Conservation (phyloP, 1,284 basidiomycete species). For the Hypsizygus ulmarius region DNA sequence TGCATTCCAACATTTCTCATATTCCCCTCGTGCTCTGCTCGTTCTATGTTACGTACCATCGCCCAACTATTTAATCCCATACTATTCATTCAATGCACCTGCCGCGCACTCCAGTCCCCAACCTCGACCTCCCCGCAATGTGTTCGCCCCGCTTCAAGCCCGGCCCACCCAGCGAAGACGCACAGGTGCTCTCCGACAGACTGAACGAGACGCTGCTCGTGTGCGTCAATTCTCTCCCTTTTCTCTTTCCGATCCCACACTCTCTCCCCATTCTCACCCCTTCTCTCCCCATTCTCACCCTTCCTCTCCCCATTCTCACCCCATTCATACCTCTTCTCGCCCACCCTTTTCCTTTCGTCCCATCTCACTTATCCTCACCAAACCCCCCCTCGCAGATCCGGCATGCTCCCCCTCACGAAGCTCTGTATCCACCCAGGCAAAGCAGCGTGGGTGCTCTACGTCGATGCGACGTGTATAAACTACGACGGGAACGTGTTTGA, state of each 20-base stretch:
- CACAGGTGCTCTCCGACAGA: slow-evolving; percentile 83
- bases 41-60: no score
- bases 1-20: no score
- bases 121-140: slow-evolving; percentile 89
- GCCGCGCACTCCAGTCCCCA: slow-evolving; percentile 46
- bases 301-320: background rate
- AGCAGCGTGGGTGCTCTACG: slow-evolving; percentile 88
- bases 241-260: slow-evolving; percentile 2
- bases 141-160: slow-evolving; percentile 93
- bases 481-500: slow-evolving; percentile 97
- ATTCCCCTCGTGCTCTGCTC: background rate
- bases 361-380: background rate
- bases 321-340: background rate
- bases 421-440: slow-evolving; percentile 81
- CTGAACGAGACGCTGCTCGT: slow-evolving; percentile 74
- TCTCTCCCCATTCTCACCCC: slow-evolving; percentile 4
- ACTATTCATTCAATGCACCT: no score
- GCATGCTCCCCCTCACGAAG: slow-evolving; percentile 60
- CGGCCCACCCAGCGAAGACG: slow-evolving; percentile 90
- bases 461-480: slow-evolving; percentile 94
- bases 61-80: no score
- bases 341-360: background rate
- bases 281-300: background rate
- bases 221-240: slow-evolving; percentile 46
- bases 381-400: slow-evolving; percentile 47